Evolutionary conservation across 2,329 filamentous ascomycete species (phyloP).

Genomic region (Aureobasidium mangrovei): DNA sequence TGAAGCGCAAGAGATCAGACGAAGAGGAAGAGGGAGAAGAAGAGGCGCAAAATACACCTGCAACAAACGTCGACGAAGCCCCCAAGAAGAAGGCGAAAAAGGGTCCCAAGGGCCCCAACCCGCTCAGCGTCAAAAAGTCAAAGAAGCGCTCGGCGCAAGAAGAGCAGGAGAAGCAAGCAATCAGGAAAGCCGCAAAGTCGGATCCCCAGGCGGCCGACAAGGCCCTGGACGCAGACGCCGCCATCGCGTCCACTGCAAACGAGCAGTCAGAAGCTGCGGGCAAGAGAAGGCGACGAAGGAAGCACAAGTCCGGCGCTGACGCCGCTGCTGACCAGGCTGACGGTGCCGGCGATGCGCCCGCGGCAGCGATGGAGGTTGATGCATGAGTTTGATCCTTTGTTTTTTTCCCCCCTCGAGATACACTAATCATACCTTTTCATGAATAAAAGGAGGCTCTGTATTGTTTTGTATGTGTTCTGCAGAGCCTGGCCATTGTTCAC

Average conservation of each 20-base stretch:
- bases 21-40: conserved; percentile 20
- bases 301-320: conserved; percentile 18
- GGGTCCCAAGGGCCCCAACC: conserved; percentile 62
- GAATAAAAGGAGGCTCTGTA: not conserved
- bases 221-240: conserved; percentile 13
- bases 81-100: conserved; percentile 48
- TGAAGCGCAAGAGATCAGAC: conserved; percentile 27
- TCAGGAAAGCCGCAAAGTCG: conserved; percentile 20
- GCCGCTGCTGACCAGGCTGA: not conserved
- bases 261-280: conserved; percentile 16
- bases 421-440: conserved; percentile 9
- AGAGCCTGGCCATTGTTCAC: not conserved
- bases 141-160: conserved; percentile 39
- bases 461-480: too few relatives aligned
- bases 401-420: not conserved
- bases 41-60: conserved; percentile 23
- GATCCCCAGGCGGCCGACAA: conserved; percentile 23
- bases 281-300: conserved; percentile 23
- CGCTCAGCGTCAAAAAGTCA: conserved; percentile 59
- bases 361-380: conserved; percentile 5
- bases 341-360: not conserved
- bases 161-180: conserved; percentile 15
- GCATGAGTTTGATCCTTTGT: conserved; percentile 4
- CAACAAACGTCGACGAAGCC: conserved; percentile 26
- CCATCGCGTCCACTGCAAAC: conserved; percentile 1